Base-by-base conservation (phyloP, 2,329 filamentous ascomycete species). In the Chrysosphaeria jannelii region DNA sequence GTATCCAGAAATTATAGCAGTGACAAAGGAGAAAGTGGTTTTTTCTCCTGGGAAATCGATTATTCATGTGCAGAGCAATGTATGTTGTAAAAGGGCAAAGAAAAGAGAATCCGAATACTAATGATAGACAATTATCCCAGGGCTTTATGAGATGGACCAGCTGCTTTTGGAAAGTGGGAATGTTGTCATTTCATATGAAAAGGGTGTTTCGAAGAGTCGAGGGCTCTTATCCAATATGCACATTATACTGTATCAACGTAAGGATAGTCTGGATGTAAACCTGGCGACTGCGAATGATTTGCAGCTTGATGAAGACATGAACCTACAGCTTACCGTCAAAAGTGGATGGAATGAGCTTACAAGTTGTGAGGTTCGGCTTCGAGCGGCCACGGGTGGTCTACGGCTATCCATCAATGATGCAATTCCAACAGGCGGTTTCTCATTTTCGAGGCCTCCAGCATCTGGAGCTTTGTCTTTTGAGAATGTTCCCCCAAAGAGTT, bases 251-350 rank as follows among this genome's bases (percentile, higher is more conserved):
- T 89, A 74, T 38, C 71, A 78, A 15, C 58, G 63, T 10, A 42
- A 55, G 2, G 51, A 63, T 21, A 58, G 70, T 0, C 57, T 91
- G 4, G 59, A 75, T 28, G 58, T 71, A 3, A 56, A 54, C 23
- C 46, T 88, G 6, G 51, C 48, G 20, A 52, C 71, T 1, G 63
- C 71, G 1, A 68, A 58, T 29, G 50, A 65, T 21, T 67, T 88
- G 13, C 65, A 81, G 30, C 58, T 97, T 5, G 74, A 88, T 38
- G 66, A 66, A 32, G 65, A 67, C 34, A 72, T 72, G 27, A 65
- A 61, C 1, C 49, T 93, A 1, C 72, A 89, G 28, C 47, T 97
- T 11, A 53, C 64, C 23, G 44, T 90, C 8, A 48, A 48, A 8
- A 64, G 66, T 8, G 79, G 78, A 2, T 70, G 68, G 56, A 89